Evolutionary conservation across 805 yeast genomes (phyloP), one percentile per base, ranked within the genome.

Genomic region (Zygosaccharomyces pseudorouxii): DNA sequence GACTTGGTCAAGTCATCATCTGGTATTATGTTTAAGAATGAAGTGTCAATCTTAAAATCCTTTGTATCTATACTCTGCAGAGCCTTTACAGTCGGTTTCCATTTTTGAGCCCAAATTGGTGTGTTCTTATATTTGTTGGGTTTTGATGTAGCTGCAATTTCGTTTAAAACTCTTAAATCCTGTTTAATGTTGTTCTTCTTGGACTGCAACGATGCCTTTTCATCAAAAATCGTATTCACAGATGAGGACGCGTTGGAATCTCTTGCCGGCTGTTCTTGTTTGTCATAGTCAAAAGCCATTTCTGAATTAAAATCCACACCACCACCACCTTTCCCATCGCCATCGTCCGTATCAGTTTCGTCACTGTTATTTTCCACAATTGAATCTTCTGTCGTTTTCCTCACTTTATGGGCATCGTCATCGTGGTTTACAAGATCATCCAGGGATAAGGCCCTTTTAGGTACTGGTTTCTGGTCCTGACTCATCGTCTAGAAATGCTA

Each of bases 81-180:
- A n/a, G 64, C 66, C 41, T 63, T 66, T 9, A 63, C 59, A 4
- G 68, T 62, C 0, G 84, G 82, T 41, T 74, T 68, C 82, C 85
- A 87, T 57, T 81, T 84, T 53, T 76, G 83, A 0, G 96, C 96
- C 96, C 96, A 89, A 4, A 80, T 73, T 4, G 96, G 96, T 3
- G 86, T 86, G 40, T 69, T 72, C 11, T 67, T 66, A 64, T 85
- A 85, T 55, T 86, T 69, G 47, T 67, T 76, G 1, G 93, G 90
- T 65, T 83, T 82, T 3, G 68, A 59, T 12, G 57, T 49, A 2
- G 67, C 55, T 16, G 64, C 57, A 16, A 58, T 59, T 43, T 59
- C 66, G 42, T 54, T 63, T 38, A 65, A 57, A 12, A 63, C 55
- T 38, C 59, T 48, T 29, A 63, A 41, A 48, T 64, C 70, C 42